A percentile compares a stretch with the other conserved stretches of the same genome.
phyloP scores from a whole-genome alignment of 768 basidiomycete genomes.

The Termitomyces sp. region DNA sequence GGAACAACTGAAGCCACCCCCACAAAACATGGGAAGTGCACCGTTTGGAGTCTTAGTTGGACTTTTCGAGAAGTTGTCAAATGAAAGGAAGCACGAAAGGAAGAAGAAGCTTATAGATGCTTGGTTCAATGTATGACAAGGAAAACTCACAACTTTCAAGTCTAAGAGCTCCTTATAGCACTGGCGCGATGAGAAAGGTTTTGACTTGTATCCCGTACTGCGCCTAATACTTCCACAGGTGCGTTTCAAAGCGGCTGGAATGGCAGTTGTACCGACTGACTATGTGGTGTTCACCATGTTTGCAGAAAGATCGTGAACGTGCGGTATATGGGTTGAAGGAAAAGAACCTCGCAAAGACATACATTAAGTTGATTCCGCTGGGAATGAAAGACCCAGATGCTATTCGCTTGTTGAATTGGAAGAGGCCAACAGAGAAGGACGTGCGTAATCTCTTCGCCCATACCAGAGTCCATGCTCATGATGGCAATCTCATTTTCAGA shows the following conservation, averaged over 20 bases:
- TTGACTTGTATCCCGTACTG: conserved; percentile 85
- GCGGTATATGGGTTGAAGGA: conserved; percentile 94
- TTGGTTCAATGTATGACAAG: conserved; percentile 73
- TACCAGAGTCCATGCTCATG: background rate
- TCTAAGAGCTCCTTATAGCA: conserved; percentile 38
- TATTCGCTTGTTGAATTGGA: conserved; percentile 85
- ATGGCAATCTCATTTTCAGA: conserved; percentile 30
- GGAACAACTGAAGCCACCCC: conserved; percentile 37
- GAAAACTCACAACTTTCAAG: background rate
- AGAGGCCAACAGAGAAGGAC: conserved; percentile 63
- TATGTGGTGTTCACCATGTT: background rate
- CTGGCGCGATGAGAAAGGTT: conserved; percentile 83
- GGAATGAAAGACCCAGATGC: conserved; percentile 77
- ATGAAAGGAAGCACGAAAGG: conserved; percentile 69
- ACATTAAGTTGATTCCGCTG: conserved; percentile 85
- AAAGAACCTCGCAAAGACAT: conserved; percentile 87
- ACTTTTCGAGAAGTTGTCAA: conserved; percentile 72
- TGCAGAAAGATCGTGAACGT: conserved; percentile 89
- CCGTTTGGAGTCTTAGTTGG: conserved; percentile 64
- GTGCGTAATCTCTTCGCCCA: conserved; percentile 25
- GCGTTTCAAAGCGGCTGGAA: conserved; percentile 11
- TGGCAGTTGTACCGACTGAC: background rate
- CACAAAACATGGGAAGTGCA: conserved; percentile 60
- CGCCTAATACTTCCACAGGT: conserved; percentile 89
- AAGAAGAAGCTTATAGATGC: conserved; percentile 60